phyloP scores from a whole-genome alignment of 2,329 filamentous ascomycete genomes.

The Penicillium sp. region DNA sequence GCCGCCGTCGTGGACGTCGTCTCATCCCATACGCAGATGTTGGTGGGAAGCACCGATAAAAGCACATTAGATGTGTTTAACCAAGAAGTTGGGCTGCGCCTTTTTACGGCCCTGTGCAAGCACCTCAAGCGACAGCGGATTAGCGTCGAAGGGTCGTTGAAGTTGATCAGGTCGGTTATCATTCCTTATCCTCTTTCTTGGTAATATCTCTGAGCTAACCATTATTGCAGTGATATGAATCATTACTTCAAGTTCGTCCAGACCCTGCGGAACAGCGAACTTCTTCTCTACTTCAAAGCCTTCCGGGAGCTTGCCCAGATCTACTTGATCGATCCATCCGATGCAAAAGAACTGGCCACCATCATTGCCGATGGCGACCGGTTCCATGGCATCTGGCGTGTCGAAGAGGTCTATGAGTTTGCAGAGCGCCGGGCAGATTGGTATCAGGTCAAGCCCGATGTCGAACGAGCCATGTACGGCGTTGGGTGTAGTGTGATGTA shows the following conservation, averaged over 20 bases:
- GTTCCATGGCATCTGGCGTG: conserved; percentile 86
- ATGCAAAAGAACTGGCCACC: conserved; percentile 90
- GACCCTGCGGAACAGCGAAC: conserved; percentile 72
- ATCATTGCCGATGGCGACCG: conserved; percentile 89
- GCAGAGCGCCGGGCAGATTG: conserved; percentile 90
- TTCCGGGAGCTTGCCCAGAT: conserved; percentile 91
- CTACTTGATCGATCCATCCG: conserved; percentile 77
- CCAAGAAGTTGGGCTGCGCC: conserved; percentile 86
- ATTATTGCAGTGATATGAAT: conserved; percentile 70
- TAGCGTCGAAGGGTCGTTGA: conserved; percentile 81
- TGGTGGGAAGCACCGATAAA: conserved; percentile 92
- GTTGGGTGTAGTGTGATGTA: conserved; percentile 84
- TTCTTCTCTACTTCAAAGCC: conserved; percentile 85
- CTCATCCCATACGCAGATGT: conserved; percentile 82
- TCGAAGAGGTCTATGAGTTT: conserved; percentile 97
- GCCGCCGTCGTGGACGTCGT: conserved; percentile 77
- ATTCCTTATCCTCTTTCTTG: background rate
- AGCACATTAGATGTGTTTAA: conserved; percentile 98
- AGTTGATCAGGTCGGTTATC: conserved; percentile 63
- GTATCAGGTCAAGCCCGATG: conserved; percentile 80
- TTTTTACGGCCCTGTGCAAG: conserved; percentile 91
- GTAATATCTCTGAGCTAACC: conserved; percentile 4
- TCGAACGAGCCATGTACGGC: conserved; percentile 96
- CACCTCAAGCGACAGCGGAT: conserved; percentile 94
- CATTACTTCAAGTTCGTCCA: conserved; percentile 82